phyloP scores from a whole-genome alignment of 2,329 filamentous ascomycete species.

The Cladosporium oxysporum region DNA sequence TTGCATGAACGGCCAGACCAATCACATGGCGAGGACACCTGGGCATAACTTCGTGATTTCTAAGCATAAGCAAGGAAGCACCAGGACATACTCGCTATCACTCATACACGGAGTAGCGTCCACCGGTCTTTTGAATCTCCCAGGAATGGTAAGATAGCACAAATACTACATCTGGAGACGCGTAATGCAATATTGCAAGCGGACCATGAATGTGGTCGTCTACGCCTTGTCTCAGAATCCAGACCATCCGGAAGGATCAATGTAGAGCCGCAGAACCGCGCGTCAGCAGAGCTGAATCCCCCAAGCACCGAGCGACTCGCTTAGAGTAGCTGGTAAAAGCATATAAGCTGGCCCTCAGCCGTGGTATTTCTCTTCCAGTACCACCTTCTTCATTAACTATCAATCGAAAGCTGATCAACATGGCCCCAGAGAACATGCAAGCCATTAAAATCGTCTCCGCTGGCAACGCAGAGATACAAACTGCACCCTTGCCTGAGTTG shows the following conservation, averaged over 20 bases:
- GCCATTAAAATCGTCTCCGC: conserved; percentile 38
- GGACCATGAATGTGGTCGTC: too few relatives aligned
- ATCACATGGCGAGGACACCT: not conserved
- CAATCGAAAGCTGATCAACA: not conserved
- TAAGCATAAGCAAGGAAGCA: not conserved
- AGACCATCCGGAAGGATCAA: too few relatives aligned
- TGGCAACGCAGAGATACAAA: conserved; percentile 43
- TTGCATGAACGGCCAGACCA: not conserved
- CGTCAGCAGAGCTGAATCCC: not conserved
- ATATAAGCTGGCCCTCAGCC: not conserved
- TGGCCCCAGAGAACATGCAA: conserved; percentile 32
- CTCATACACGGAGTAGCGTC: too few relatives aligned
- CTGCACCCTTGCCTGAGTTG: conserved; percentile 45
- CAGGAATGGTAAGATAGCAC: too few relatives aligned
- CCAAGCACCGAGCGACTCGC: not conserved
- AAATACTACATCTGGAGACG: too few relatives aligned
- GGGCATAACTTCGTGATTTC: not conserved
- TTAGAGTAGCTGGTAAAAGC: not conserved
- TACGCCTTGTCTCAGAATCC: too few relatives aligned
- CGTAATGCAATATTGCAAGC: too few relatives aligned
- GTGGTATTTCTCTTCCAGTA: not conserved
- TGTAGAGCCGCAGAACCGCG: not conserved
- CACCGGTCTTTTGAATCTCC: too few relatives aligned
- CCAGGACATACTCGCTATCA: too few relatives aligned
- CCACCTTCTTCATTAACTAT: not conserved